Conservation (phyloP, 768 basidiomycete genomes). For the Suillus subalutaceus region DNA sequence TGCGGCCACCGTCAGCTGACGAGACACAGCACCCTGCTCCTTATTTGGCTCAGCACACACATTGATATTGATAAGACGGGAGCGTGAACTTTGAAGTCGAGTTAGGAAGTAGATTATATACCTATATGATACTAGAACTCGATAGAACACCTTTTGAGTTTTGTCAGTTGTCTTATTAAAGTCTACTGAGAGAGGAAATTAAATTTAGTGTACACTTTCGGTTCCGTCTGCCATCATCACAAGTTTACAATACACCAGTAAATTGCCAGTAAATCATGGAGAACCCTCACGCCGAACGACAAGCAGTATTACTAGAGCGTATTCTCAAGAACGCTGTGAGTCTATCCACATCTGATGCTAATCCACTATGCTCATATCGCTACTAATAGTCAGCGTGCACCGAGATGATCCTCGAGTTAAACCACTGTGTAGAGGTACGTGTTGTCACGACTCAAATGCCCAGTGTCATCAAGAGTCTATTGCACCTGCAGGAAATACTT, state of each 20-base stretch:
- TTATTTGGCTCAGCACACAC: background rate
- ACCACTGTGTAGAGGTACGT: constrained; percentile 82
- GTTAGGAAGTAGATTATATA: background rate
- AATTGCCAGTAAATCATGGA: constrained; percentile 59
- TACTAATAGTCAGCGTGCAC: constrained; percentile 81
- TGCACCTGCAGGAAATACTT: constrained; percentile 65
- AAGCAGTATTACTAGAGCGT: constrained; percentile 86
- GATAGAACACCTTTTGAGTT: background rate
- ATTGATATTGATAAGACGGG: background rate
- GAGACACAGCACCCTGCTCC: constrained; percentile 1
- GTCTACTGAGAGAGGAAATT: background rate
- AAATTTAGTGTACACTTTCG: background rate
- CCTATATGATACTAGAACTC: background rate
- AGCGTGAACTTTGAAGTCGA: background rate
- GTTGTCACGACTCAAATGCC: background rate
- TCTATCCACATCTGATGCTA: constrained; percentile 13
- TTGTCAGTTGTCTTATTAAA: background rate
- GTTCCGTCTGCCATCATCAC: background rate
- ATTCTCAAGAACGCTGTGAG: constrained; percentile 89
- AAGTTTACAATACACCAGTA: constrained; percentile 13
- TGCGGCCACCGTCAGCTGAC: constrained; percentile 24
- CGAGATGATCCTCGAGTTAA: constrained; percentile 86
- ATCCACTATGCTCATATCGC: background rate
- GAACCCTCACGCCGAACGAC: constrained; percentile 92
- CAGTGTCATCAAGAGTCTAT: background rate